These are phyloP conservation scores for Gracilaria gracilis DNA, from an alignment of 23 red algal species.

Conservation along the genomic window DNA sequence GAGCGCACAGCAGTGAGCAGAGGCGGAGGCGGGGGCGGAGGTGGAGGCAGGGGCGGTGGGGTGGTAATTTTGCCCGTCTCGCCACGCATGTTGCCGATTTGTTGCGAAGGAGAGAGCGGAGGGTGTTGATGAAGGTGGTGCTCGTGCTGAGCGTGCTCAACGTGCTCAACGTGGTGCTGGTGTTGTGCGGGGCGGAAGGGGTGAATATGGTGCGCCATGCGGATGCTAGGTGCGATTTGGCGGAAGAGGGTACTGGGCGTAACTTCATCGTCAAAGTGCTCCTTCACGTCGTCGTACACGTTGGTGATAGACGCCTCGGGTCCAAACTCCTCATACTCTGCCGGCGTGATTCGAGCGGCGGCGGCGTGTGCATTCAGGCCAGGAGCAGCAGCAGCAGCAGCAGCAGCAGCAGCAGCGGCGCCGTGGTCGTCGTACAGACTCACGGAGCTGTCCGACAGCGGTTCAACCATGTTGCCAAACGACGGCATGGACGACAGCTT, in stretches of 20 bases:
- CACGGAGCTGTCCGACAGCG: conserved; percentile 5
- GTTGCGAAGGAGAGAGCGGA: neutral
- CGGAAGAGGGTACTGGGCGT: conserved; percentile 43
- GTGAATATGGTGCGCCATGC: conserved; percentile 32
- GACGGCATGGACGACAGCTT: conserved; percentile 38
- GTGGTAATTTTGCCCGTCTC: conserved; percentile 24
- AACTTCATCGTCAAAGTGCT: conserved; percentile 37
- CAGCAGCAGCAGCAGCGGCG: no score
- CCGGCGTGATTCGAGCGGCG: neutral
- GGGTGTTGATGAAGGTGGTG: neutral
- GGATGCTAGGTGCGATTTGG: conserved; percentile 55
- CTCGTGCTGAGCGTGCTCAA: neutral
- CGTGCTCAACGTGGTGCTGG: neutral
- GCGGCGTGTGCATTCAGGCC: no score
- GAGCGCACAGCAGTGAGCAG: neutral
- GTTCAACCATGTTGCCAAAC: conserved; percentile 21
- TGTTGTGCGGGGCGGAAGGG: neutral
- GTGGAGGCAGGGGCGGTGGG: neutral
- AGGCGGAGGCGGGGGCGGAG: neutral
- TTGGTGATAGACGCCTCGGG: conserved; percentile 33
- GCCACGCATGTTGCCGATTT: conserved; percentile 9
- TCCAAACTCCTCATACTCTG: conserved; percentile 46
- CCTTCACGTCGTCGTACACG: conserved; percentile 33
- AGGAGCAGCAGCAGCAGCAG: no score
- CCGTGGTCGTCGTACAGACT: neutral